Conservation (phyloP, 345 rosid species). For the Zanthoxylum bungeanum region DNA sequence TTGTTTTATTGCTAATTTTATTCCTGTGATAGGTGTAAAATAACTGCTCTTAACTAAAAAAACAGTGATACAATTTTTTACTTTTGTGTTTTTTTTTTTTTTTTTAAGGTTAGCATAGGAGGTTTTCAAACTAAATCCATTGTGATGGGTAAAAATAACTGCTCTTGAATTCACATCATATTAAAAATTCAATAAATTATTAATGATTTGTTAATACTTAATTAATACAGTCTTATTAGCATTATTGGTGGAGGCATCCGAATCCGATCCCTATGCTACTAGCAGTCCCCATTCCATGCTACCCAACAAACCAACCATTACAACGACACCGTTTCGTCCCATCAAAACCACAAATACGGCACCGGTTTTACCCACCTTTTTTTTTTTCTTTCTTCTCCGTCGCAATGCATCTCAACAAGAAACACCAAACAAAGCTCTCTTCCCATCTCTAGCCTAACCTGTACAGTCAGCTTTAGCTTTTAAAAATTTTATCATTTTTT, state of each 20-base stretch:
- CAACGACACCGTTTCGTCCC: neutral
- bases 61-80: too few relatives aligned
- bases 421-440: neutral
- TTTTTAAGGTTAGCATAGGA: too few relatives aligned
- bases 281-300: neutral
- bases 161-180: neutral
- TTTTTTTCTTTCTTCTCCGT: neutral
- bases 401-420: too few relatives aligned
- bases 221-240: neutral
- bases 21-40: too few relatives aligned
- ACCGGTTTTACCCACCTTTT: neutral
- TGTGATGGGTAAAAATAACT: neutral
- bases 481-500: too few relatives aligned
- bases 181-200: neutral
- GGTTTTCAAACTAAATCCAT: too few relatives aligned
- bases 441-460: neutral
- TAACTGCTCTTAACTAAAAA: too few relatives aligned
- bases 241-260: neutral
- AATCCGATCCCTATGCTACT: conserved; percentile 1
- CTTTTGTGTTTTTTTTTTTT: too few relatives aligned
- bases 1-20: too few relatives aligned
- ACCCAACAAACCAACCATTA: neutral
- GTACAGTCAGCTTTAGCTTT: neutral
- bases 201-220: neutral
- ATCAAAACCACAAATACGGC: neutral